Evolutionary conservation across 2,329 filamentous ascomycete species (phyloP).

Genomic region (Saccharata proteae): DNA sequence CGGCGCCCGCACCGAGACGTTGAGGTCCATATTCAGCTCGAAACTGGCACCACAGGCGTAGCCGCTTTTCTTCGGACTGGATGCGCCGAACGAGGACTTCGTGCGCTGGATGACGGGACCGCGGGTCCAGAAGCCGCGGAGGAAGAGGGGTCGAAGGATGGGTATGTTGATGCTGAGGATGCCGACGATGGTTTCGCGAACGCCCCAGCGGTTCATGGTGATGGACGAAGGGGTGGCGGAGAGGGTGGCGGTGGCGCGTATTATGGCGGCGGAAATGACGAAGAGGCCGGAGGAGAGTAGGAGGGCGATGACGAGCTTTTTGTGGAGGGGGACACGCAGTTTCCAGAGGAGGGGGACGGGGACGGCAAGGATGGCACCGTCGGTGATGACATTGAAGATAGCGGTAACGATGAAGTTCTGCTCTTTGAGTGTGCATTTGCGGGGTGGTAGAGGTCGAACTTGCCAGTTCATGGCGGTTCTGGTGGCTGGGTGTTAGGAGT

Average conservation of each 20-base stretch:
- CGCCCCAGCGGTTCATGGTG: slow-evolving; percentile 27
- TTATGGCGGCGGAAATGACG: slow-evolving; percentile 24
- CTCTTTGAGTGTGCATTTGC: slow-evolving; percentile 17
- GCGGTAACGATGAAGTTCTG: slow-evolving; percentile 20
- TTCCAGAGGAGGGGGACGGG: slow-evolving; percentile 24
- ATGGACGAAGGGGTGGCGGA: slow-evolving; percentile 16
- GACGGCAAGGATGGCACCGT: slow-evolving; percentile 20
- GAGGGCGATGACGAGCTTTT: slow-evolving; percentile 21
- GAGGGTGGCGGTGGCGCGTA: slow-evolving; percentile 21
- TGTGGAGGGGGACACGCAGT: slow-evolving; percentile 17
- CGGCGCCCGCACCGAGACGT: too few relatives aligned
- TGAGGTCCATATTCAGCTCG: too few relatives aligned
- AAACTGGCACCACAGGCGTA: too few relatives aligned
- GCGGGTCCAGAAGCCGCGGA: slow-evolving; percentile 17
- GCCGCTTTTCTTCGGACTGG: too few relatives aligned
- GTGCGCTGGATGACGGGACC: too few relatives aligned
- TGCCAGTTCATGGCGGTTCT: slow-evolving; percentile 17
- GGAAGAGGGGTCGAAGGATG: slow-evolving; percentile 20
- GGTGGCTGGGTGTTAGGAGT: background rate
- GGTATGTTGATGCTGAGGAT: slow-evolving; percentile 25
- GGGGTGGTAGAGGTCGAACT: slow-evolving; percentile 16
- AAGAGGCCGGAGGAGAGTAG: slow-evolving; percentile 25
- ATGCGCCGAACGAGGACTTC: too few relatives aligned
- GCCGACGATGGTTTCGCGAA: slow-evolving; percentile 25
- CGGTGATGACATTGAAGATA: slow-evolving; percentile 21